A percentile compares a stretch with the other conserved stretches of the same genome.
Conservation (phyloP, 2,329 filamentous ascomycete species). For the Waltergamsia citrina region DNA sequence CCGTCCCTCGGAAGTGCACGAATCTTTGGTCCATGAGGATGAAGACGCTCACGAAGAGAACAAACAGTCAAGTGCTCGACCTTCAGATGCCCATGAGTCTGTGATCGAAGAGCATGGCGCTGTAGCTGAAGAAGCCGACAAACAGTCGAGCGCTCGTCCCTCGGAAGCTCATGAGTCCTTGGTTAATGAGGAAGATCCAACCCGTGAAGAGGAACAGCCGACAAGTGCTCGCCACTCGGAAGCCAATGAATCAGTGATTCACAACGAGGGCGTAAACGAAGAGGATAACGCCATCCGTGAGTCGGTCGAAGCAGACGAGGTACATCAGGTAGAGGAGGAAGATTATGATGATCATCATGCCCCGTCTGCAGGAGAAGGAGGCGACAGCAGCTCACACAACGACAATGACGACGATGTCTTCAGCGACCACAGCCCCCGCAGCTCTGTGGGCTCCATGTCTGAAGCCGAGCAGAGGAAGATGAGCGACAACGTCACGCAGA, state of each 20-base stretch:
- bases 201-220: background rate
- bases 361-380: slow-evolving; percentile 4
- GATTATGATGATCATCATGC: slow-evolving; percentile 5
- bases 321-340: background rate
- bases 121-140: background rate
- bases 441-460: slow-evolving; percentile 43
- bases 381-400: slow-evolving; percentile 39
- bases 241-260: background rate
- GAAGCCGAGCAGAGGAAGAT: slow-evolving; percentile 21
- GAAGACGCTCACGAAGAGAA: no score
- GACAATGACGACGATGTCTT: slow-evolving; percentile 48
- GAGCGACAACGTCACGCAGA: slow-evolving; percentile 18
- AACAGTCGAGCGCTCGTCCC: background rate
- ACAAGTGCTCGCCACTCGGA: slow-evolving; percentile 1
- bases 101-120: slow-evolving; percentile 5
- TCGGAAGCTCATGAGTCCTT: slow-evolving; percentile 1
- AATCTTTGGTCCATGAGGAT: slow-evolving; percentile 12
- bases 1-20: slow-evolving; percentile 13
- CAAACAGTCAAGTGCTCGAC: background rate
- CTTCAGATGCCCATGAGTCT: background rate
- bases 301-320: slow-evolving; percentile 2
- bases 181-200: background rate
- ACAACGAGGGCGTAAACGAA: background rate
- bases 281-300: slow-evolving; percentile 7
- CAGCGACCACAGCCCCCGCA: slow-evolving; percentile 46